phyloP scores from a whole-genome alignment of 108 stramenopile genomes.

The Skeletonema menzelii region DNA sequence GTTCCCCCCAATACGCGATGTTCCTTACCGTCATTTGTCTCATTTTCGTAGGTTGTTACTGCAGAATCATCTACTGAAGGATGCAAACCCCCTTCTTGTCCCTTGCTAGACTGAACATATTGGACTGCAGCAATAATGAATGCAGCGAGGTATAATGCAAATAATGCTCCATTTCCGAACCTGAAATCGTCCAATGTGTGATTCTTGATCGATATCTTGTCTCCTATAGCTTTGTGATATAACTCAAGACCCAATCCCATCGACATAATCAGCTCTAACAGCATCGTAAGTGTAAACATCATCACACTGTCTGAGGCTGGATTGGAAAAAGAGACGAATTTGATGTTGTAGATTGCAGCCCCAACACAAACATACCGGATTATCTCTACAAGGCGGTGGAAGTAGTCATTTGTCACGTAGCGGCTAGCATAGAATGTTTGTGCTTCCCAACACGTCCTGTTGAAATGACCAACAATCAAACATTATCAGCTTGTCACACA shows the following conservation, averaged over 20 bases:
- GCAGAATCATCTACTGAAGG: too few relatives aligned
- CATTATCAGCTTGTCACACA: background rate
- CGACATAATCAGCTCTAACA: background rate
- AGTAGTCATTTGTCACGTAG: constrained; percentile 9
- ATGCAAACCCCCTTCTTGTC: background rate
- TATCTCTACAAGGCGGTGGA: constrained; percentile 17
- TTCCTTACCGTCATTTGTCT: background rate
- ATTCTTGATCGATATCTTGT: constrained; percentile 15
- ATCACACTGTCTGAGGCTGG: background rate
- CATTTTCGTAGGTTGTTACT: background rate
- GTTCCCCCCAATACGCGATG: background rate
- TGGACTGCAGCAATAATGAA: background rate
- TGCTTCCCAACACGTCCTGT: constrained; percentile 19
- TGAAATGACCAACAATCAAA: background rate
- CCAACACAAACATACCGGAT: constrained; percentile 9
- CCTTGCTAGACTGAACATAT: background rate
- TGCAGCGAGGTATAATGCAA: constrained; percentile 5
- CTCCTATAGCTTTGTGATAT: constrained; percentile 5
- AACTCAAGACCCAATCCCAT: constrained; percentile 12
- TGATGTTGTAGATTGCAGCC: constrained; percentile 10
- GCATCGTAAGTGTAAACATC: background rate
- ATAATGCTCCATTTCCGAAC: background rate
- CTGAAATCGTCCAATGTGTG: constrained; percentile 1
- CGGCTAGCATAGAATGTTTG: constrained; percentile 9
- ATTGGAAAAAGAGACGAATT: background rate